These are phyloP conservation scores for Daldinia vernicosa DNA, from an alignment of 495 filamentous ascomycete species.

Conservation along the genomic window DNA sequence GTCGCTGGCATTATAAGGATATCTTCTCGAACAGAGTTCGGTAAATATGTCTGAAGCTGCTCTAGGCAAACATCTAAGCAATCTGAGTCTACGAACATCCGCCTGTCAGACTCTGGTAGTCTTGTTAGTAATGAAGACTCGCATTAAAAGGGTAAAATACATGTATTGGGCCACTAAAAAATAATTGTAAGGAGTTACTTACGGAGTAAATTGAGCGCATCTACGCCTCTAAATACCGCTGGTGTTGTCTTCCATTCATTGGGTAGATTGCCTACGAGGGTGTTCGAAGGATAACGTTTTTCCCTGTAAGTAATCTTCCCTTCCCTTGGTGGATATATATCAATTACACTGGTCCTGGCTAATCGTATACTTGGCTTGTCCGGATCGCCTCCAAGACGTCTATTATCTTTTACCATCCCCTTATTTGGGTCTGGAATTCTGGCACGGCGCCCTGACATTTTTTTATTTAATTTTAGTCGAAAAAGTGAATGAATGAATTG, in stretches of 20 bases:
- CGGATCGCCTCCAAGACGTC: too few relatives aligned
- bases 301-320: background rate
- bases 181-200: background rate
- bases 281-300: too few relatives aligned
- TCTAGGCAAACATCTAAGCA: background rate
- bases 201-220: conserved; percentile 20
- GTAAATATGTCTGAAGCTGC: background rate
- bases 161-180: background rate
- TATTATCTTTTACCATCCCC: too few relatives aligned
- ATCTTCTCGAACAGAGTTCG: background rate
- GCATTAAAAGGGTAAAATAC: background rate
- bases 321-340: background rate
- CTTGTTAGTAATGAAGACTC: background rate
- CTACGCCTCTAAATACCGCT: background rate
- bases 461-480: too few relatives aligned
- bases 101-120: background rate
- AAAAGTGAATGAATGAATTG: too few relatives aligned
- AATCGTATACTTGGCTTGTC: background rate
- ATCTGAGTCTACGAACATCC: background rate
- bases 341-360: conserved; percentile 8
- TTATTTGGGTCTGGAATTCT: too few relatives aligned
- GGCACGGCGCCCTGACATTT: too few relatives aligned
- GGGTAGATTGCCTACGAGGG: background rate
- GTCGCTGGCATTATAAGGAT: background rate
- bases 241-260: background rate